Percentiles rank a stretch among this genome's conserved stretches.
Conservation (phyloP, 139 green algal genomes). For the Auxenochlorella protothecoides region DNA sequence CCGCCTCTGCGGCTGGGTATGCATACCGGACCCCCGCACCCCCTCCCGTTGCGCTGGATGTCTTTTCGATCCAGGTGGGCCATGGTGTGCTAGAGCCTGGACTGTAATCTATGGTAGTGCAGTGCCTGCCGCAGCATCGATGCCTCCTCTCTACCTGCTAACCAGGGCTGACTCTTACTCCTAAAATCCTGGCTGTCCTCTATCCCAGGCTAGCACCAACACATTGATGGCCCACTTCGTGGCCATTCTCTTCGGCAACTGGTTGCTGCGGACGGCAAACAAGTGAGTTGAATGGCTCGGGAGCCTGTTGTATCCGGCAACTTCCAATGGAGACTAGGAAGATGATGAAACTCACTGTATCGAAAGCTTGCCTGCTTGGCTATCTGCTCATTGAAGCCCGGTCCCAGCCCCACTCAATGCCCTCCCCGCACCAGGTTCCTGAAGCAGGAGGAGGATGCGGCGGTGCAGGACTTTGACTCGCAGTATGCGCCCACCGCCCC, state of each 20-base stretch:
- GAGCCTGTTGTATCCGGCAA: not conserved
- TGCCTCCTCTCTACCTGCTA: too few species aligned
- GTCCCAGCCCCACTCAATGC: not conserved
- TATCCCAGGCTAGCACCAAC: constrained; percentile 73
- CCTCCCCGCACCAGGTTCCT: constrained; percentile 11
- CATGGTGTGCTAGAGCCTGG: not conserved
- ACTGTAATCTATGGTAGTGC: too few species aligned
- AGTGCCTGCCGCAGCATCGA: too few species aligned
- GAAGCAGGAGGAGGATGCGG: constrained; percentile 15
- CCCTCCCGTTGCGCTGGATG: constrained; percentile 73
- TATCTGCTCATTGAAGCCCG: too few species aligned
- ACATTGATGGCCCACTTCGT: constrained; percentile 78
- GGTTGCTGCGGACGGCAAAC: constrained; percentile 50
- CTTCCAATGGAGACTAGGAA: not conserved
- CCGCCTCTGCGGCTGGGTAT: constrained; percentile 41
- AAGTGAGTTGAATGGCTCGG: constrained; percentile 4
- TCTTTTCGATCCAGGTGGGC: constrained; percentile 81
- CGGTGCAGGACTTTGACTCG: not conserved
- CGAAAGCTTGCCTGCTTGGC: too few species aligned
- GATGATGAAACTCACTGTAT: not conserved
- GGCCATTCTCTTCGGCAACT: constrained; percentile 63
- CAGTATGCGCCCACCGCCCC: too few species aligned
- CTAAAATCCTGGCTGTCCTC: too few species aligned
- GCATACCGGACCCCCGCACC: constrained; percentile 12
- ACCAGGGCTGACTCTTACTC: too few species aligned